phyloP scores from a whole-genome alignment of 2,329 filamentous ascomycete species.

The Triangularia setosa region DNA sequence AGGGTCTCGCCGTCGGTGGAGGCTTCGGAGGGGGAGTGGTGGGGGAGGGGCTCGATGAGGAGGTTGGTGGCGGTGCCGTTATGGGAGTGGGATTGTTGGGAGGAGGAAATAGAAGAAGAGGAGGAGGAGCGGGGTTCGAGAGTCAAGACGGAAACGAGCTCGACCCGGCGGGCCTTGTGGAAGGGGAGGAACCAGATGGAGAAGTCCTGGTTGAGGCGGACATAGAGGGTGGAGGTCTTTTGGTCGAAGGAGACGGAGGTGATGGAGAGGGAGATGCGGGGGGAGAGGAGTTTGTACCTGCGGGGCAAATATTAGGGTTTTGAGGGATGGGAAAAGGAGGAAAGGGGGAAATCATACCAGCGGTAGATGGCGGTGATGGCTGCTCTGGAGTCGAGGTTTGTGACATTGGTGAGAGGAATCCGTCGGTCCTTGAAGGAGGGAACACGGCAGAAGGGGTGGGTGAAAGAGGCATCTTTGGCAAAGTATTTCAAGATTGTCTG shows the following conservation, averaged over 20 bases:
- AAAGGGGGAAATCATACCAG: slow-evolving; percentile 44
- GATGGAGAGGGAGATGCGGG: slow-evolving; percentile 64
- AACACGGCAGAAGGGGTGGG: slow-evolving; percentile 74
- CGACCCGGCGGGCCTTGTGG: slow-evolving; percentile 62
- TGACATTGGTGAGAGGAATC: slow-evolving; percentile 38
- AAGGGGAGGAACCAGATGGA: slow-evolving; percentile 74
- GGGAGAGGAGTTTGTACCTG: slow-evolving; percentile 73
- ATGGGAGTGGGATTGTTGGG: slow-evolving; percentile 20
- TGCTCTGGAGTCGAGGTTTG: slow-evolving; percentile 56
- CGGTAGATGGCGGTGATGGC: slow-evolving; percentile 67
- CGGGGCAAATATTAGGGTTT: not conserved
- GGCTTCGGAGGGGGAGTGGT: not conserved
- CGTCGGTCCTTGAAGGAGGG: slow-evolving; percentile 44
- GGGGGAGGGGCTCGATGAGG: not conserved
- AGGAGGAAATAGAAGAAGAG: not conserved
- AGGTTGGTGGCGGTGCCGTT: not conserved
- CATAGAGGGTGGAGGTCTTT: slow-evolving; percentile 63
- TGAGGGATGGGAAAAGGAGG: not conserved
- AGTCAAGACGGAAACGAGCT: slow-evolving; percentile 63
- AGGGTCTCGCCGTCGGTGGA: not conserved
- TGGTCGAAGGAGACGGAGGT: slow-evolving; percentile 65
- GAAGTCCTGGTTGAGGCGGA: slow-evolving; percentile 71
- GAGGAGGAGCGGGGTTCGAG: slow-evolving; percentile 46
- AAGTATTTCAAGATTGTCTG: slow-evolving; percentile 69
- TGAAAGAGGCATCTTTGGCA: slow-evolving; percentile 65